Base-by-base conservation (phyloP, 1,139 yeast genomes). In the Neolecta irregularis region DNA sequence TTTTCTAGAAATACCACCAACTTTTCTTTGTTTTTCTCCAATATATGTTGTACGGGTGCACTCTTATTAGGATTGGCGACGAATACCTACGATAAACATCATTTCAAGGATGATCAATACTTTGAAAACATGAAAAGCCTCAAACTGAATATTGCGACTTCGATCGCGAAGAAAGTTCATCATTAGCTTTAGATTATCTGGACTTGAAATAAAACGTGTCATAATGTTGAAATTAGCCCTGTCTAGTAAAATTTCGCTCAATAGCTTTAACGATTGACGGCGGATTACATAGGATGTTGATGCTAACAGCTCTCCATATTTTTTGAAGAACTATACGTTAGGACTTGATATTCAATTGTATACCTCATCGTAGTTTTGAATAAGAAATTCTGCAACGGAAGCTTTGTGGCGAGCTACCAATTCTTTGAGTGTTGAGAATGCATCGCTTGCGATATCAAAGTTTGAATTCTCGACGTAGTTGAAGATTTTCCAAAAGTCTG, bases 1-100 rank as follows among this genome's bases (percentile, higher is more conserved):
- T 64, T 66, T 34, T 67, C 66, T 43, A 88, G 67, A 53, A 80
- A 81, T 25, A 65, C 64, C 31, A 85, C 56, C 43, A 88, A 66
- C 50, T 79, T 79, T 35, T 68, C 74, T 50, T 81, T 73, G 54
- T 88, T 88, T 50, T 83, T 83, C 30, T 74, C 69, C 46, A 88
- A 61, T 16, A 88, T 78, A 53, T 85, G 95, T 41, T 69, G 60
- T 2, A 88, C 73, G 7, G 76, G 72, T 51, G 74, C 81, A 1
- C 83, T 66, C 54, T 85, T 85, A 46, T 77, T 74, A 5, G 98
- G 98, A 54, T 88, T 88, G 5, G 95, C 98, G 24, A 83, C 85
- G 56, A 88, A 81, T 25, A 61, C 49, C 44, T 40, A 31, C 6
- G 16, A 17, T 7, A 30, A 11, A 17, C 32, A 24, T 15, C n/a